Percentiles rank a stretch among this genome's conserved stretches.
phyloP scores from a whole-genome alignment of 2,329 filamentous ascomycete species.

The Ascomycota sp. region DNA sequence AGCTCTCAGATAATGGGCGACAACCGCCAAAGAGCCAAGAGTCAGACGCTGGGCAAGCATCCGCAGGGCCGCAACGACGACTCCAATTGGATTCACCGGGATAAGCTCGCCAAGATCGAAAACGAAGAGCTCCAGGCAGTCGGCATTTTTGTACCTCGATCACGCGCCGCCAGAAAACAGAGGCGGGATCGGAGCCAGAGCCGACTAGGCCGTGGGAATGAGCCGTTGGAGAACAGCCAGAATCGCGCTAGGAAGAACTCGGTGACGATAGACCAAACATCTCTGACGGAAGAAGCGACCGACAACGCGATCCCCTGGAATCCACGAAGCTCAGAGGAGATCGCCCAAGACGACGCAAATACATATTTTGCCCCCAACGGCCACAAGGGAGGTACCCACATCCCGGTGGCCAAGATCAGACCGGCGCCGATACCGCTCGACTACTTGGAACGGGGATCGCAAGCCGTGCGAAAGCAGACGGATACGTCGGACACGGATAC shows the following conservation, averaged over 20 bases:
- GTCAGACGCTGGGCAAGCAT: constrained; percentile 6
- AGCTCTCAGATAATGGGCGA: constrained; percentile 7
- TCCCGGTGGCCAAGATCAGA: constrained; percentile 68
- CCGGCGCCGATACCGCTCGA: constrained; percentile 54
- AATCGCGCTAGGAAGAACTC: constrained; percentile 23
- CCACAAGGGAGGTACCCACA: constrained; percentile 51
- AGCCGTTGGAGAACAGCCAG: constrained; percentile 10
- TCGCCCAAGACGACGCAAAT: constrained; percentile 36
- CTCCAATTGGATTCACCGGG: constrained; percentile 69
- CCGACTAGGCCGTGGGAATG: constrained; percentile 13
- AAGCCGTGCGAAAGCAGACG: constrained; percentile 39
- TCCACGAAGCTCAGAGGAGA: constrained; percentile 57
- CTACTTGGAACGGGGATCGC: constrained; percentile 54
- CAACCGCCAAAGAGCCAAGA: constrained; percentile 8
- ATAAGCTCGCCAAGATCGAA: constrained; percentile 68
- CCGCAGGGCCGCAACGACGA: constrained; percentile 26
- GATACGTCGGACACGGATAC: constrained; percentile 31
- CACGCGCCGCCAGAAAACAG: constrained; percentile 31
- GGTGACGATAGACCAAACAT: constrained; percentile 12
- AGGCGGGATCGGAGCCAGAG: constrained; percentile 16
- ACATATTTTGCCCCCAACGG: constrained; percentile 30
- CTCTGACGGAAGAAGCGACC: neutral
- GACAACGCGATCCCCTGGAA: constrained; percentile 33
- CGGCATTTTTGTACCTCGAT: constrained; percentile 40
- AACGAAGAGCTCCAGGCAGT: constrained; percentile 62